Evolutionary conservation across 768 basidiomycete genomes (phyloP), one percentile per base, ranked within the genome.

Genomic region (Tephrocybe sp.): DNA sequence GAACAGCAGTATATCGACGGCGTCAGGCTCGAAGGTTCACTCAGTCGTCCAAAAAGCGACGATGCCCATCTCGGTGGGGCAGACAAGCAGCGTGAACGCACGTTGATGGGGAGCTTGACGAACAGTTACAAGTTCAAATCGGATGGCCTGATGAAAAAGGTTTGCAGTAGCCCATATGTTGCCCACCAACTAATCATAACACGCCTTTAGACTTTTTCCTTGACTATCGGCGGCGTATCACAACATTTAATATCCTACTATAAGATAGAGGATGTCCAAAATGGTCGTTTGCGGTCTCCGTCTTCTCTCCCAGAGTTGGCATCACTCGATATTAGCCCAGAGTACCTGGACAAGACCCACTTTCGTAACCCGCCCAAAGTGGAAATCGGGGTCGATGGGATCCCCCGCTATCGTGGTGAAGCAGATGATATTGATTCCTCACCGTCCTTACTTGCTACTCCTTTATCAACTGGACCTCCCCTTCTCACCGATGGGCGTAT

Each of bases 111-210:
- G 25, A 93, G 91, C 60, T 69, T 97, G 61, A 97, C 94, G 8
- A 94, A 92, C 69, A 88, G 83, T 64, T 87, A 89, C 77, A 92
- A 92, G 68, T 97, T 95, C 78, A 95, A 94, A 63, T 67, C 77
- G 0, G 87, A 92, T 49, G 95, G 95, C 6, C 79, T 98, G 66
- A 92, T 97, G 84, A 98, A 98, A 76, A 97, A 97, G 83, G 95
- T 93, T 38, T 57, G 80, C 67, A 13, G 23, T 30, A 11, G 24
- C 12, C n/a, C 23, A 9, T 36, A 13, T 49, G 9, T 8, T 16
- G 12, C 33, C 39, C 23, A 42, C 46, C 37, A 29, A 24, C 47
- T 34, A 42, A 42, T 23, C 52, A 34, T 53, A 25, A 53, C 40
- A 46, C 43, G 55, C 45, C 21, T 47, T 23, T 64, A 95, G 93